phyloP scores from a whole-genome alignment of 2,329 filamentous ascomycete species.

The Plectosphaerella plurivora region DNA sequence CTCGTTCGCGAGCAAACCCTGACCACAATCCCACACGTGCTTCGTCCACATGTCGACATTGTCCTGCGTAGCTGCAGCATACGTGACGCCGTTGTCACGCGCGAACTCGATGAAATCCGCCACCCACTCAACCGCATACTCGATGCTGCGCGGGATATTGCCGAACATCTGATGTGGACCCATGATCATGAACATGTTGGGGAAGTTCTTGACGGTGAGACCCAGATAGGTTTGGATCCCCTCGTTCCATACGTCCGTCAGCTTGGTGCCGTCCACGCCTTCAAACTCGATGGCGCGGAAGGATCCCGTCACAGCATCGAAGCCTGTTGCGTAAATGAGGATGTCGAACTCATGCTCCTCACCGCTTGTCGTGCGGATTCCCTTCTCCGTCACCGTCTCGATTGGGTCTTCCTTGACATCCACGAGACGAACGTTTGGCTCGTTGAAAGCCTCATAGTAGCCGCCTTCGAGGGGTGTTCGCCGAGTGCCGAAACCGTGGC shows the following conservation, averaged over 20 bases:
- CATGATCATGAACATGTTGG: slow-evolving; percentile 44
- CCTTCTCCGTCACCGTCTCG: slow-evolving; percentile 25
- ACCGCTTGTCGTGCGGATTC: slow-evolving; percentile 27
- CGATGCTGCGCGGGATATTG: slow-evolving; percentile 35
- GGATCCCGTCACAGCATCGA: slow-evolving; percentile 24
- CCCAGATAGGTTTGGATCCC: slow-evolving; percentile 36
- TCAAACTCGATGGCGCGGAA: slow-evolving; percentile 28
- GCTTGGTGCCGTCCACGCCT: slow-evolving; percentile 17
- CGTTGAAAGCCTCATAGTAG: slow-evolving; percentile 47
- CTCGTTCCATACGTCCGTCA: slow-evolving; percentile 11
- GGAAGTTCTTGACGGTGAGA: slow-evolving; percentile 33
- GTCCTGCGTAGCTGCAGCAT: slow-evolving; percentile 33
- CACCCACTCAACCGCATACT: slow-evolving; percentile 34
- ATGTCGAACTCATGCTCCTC: slow-evolving; percentile 27
- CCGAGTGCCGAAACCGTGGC: slow-evolving; percentile 11
- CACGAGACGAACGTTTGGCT: slow-evolving; percentile 39
- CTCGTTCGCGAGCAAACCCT: slow-evolving; percentile 38
- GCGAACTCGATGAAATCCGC: slow-evolving; percentile 27
- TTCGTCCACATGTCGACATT: slow-evolving; percentile 36
- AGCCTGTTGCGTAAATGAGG: slow-evolving; percentile 36
- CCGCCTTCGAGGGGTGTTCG: slow-evolving; percentile 39
- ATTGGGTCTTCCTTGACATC: slow-evolving; percentile 38
- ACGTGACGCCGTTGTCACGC: slow-evolving; percentile 24
- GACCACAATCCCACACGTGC: slow-evolving; percentile 41
- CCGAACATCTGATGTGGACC: slow-evolving; percentile 39